Conservation (phyloP, 495 filamentous ascomycete genomes). For the Podospora fimiseda region DNA sequence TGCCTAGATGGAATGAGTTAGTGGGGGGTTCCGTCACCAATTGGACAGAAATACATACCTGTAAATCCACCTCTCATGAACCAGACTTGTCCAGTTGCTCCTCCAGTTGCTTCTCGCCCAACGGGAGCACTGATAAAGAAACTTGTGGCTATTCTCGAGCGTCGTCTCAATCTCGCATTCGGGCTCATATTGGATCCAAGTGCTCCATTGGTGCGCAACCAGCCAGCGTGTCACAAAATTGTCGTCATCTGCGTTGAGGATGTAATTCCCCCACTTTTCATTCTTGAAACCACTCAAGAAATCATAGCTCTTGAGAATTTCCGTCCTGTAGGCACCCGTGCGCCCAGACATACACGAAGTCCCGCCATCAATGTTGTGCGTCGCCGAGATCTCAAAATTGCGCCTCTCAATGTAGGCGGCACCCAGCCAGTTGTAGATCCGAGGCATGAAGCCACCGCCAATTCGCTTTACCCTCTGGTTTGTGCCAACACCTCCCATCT, state of each 20-base stretch:
- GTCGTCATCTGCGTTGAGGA: slow-evolving; percentile 77
- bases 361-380: slow-evolving; percentile 77
- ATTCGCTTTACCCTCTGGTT: slow-evolving; percentile 71
- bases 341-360: slow-evolving; percentile 83
- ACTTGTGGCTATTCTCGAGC: slow-evolving; percentile 65
- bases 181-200: slow-evolving; percentile 67
- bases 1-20: slow-evolving; percentile 44
- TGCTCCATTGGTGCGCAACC: slow-evolving; percentile 68
- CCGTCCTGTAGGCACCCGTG: slow-evolving; percentile 74
- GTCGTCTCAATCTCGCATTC: slow-evolving; percentile 72
- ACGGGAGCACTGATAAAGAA: slow-evolving; percentile 69
- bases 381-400: slow-evolving; percentile 86
- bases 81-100: slow-evolving; percentile 72
- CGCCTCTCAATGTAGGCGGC: slow-evolving; percentile 76
- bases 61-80: slow-evolving; percentile 62
- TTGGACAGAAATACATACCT: slow-evolving; percentile 45
- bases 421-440: slow-evolving; percentile 70
- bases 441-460: slow-evolving; percentile 48
- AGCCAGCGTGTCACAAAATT: slow-evolving; percentile 81
- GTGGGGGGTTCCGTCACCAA: background rate
- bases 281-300: slow-evolving; percentile 69
- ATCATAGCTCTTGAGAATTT: slow-evolving; percentile 68
- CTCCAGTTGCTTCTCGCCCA: slow-evolving; percentile 81
- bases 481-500: slow-evolving; percentile 74
- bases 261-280: slow-evolving; percentile 65